These are phyloP conservation scores for Sordariomycetes sp. DNA, from an alignment of 2,329 filamentous ascomycete genomes.

Conservation along the genomic window DNA sequence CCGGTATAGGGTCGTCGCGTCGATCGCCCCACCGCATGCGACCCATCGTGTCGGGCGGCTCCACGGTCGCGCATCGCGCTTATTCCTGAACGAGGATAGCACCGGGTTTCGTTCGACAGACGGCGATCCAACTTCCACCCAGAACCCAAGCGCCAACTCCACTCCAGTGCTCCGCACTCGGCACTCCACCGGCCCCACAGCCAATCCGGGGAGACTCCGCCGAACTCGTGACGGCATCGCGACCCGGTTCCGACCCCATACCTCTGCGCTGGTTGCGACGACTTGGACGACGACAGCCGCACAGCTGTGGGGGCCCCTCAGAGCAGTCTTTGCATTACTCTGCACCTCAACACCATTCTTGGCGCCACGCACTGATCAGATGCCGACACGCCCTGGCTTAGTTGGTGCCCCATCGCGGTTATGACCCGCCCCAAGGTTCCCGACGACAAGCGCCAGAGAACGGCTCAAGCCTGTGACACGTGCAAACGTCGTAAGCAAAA, in stretches of 20 bases:
- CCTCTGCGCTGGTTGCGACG: not conserved
- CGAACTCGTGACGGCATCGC: not conserved
- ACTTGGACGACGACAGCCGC: not conserved
- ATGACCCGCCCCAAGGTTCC: constrained; percentile 46
- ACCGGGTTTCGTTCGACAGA: not conserved
- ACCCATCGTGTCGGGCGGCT: not conserved
- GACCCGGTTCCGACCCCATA: not conserved
- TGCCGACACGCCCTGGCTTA: constrained; percentile 7
- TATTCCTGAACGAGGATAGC: not conserved
- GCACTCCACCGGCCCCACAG: not conserved
- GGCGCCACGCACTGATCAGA: constrained; percentile 6
- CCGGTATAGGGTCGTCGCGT: not conserved
- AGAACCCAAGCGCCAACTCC: not conserved
- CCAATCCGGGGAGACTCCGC: not conserved
- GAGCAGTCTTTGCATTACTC: not conserved
- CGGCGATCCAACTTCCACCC: not conserved
- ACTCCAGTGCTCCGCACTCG: not conserved
- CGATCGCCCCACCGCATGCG: not conserved
- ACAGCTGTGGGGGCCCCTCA: not conserved
- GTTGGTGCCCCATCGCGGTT: constrained; percentile 12
- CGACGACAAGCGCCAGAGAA: constrained; percentile 51
- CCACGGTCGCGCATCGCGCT: not conserved
- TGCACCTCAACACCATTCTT: not conserved
- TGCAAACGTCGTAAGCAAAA: constrained; percentile 60
- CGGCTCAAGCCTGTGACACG: constrained; percentile 51